Percentiles rank a stretch among this genome's conserved stretches.
Conservation (phyloP, 2,329 filamentous ascomycete genomes). For the Didymosphaeria variabile region DNA sequence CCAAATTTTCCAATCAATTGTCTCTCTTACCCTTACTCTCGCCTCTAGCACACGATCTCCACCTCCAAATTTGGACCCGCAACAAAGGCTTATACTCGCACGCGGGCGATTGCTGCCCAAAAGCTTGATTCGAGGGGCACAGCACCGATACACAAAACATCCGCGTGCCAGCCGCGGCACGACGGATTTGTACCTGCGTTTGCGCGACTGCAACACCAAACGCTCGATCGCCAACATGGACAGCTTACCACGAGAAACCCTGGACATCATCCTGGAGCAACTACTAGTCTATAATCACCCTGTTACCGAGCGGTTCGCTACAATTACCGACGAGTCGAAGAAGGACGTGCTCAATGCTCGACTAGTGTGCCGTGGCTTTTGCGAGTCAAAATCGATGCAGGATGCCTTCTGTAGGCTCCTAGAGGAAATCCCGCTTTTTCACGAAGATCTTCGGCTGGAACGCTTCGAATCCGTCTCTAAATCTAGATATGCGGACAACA, state of each 20-base stretch:
- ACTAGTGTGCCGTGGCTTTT: conserved; percentile 14
- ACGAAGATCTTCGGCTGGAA: background rate
- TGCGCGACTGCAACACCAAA: background rate
- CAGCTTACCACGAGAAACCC: conserved; percentile 18
- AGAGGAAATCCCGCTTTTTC: conserved; percentile 15
- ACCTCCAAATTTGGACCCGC: background rate
- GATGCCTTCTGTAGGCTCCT: conserved; percentile 13
- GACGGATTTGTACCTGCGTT: background rate
- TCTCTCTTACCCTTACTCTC: background rate
- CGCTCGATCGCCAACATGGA: conserved; percentile 14
- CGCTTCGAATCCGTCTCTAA: background rate
- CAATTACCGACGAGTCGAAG: conserved; percentile 14
- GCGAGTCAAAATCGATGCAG: conserved; percentile 8
- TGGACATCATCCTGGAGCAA: conserved; percentile 15
- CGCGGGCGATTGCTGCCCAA: conserved; percentile 1
- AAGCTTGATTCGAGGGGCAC: too few relatives aligned
- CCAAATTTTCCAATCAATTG: background rate
- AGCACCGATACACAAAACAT: background rate
- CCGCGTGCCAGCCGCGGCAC: background rate
- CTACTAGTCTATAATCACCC: conserved; percentile 14
- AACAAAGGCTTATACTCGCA: background rate
- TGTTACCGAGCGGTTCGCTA: conserved; percentile 18
- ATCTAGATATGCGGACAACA: background rate
- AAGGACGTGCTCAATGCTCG: conserved; percentile 14
- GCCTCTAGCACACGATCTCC: background rate